Evolutionary conservation across 345 rosid species (phyloP), one percentile per base, ranked within the genome.

Genomic region (Linum trigynum): DNA sequence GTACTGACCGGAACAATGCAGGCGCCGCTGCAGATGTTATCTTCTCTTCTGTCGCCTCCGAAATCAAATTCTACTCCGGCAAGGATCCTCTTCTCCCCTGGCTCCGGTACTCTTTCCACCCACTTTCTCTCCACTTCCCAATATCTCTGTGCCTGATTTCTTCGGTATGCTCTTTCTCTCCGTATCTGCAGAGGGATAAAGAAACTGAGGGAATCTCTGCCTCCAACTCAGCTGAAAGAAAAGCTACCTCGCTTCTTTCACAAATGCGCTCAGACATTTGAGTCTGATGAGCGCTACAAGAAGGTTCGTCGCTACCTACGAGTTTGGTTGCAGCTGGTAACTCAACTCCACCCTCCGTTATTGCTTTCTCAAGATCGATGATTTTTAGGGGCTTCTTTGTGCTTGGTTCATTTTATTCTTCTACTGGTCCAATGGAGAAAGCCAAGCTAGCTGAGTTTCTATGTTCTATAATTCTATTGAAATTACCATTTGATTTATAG

Each of bases 321-420:
- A 61, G 86, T 92, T 65, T 92, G 98, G 98, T 73, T 92, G 67
- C 87, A 86, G 75, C 82, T 92, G 94, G 97, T 90, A 85, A 72
- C 36, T 36, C 5, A 4, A 23, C 16, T 5, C 35, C 48, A 40
- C 45, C 59, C 67, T 15, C 57, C 14, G 14, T 48, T 43, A 5
- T 43, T 48, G 15, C 9, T 10, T 12, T 48, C 11, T 48, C 53
- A 9, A 9, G 53, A 48, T 48, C 14, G 14, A 9, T 48, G 14
- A 48, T 3, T 48, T 48, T 15, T 9, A 48, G 39, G 39, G 58
- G 23, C 65, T 15, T 42, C 14, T 59, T 11, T 59, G 38, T 70
- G 48, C n/a, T 59, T 58, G 51, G 17, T 42, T 39, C 39, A 50
- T 37, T 36, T 42, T 16, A 23, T 15, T 23, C 32, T 23, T 23